Evolutionary conservation across 352 stramenopile species (phyloP), one percentile per base, ranked within the genome.

Genomic region (Pythium insidiosum): DNA sequence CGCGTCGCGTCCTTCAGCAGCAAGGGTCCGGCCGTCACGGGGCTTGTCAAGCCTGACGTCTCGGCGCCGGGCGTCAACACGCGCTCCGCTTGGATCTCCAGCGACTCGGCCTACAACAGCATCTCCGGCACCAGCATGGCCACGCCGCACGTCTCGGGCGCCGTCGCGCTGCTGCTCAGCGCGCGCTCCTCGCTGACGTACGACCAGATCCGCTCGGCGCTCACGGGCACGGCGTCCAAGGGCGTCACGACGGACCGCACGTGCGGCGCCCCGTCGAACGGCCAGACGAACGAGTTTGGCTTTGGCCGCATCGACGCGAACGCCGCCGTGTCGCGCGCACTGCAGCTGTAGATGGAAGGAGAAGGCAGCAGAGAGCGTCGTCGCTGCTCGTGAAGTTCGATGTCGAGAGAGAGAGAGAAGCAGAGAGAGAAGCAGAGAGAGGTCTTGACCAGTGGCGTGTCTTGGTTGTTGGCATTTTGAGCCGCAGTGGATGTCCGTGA

Each of bases 111-210:
- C 2, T 68, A 68, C 42, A 40, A 36, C n/a, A 37, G 48, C 2
- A 50, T 52, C 13, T 59, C 47, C 11, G 63, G 63, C 4, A 73
- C 63, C 13, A 51, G 28, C 2, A 66, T 67, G 56, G 63, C 63
- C 19, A 52, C 63, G 13, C 63, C 63, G n/a, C n/a, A n/a, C n/a
- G n/a, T n/a, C n/a, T n/a, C n/a, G n/a, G n/a, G n/a, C n/a, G n/a
- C n/a, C n/a, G 5, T 67, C 15, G 63, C 63, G 7, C 35, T 73
- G 12, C 20, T 61, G 12, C 39, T 68, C 10, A 60, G 36, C 29
- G 42, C 35, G 11, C 38, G 62, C 13, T 44, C 47, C 19, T 25
- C 11, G 9, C 38, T 47, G 13, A 47, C 50, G 26, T 47, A 23
- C 23, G 38, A 52, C n/a, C 9, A 59, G 18, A 34, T 59, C 19